Evolutionary conservation across 495 filamentous ascomycete genomes (phyloP), one percentile per base, ranked within the genome.

Genomic region (Penicillium tannophilum): DNA sequence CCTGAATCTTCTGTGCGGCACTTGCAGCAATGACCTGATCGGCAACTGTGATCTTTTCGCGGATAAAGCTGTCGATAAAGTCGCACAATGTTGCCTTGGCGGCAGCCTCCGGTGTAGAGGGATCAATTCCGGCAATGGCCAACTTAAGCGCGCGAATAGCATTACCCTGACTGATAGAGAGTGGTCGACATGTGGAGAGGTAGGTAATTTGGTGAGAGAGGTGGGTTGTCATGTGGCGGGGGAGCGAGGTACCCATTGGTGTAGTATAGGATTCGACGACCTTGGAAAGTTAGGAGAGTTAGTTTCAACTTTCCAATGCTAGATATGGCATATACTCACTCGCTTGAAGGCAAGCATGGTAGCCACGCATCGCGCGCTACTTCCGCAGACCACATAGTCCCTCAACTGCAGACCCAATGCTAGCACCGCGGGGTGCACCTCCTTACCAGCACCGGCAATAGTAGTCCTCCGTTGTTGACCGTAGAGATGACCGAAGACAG

Each of bases 131-230:
- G 53, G 89, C 85, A 72, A 98, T 92, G 66, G 88, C 83, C 30
- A 94, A 81, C 76, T 98, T 98, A 19, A 98, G 81, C 76, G 92
- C 91, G 39, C 95, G 85, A 70, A 98, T 97, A 19, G 92, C 91
- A 73, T 97, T 98, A 55, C 95, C 93, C 86, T 96, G 93, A 43
- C 89, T 89, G 70, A 94, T 91, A 51, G 90, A 93, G 73, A 98
- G 89, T 11, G 94, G 92, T 6, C 94, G 88, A 67, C 92, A 97
- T 56, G 92, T 91, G 44, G 88, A 90, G 30, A 98, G 86, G 67
- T 93, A 96, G 59, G 92, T 91, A 61, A 98, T 96, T 75, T 98
- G 94, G 56, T 92, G 90, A 56, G 91, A 94, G 56, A 98, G 82
- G 64, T 97, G 91, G n/a, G 89, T 88, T 26, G 91, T 93, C 62